phyloP scores from a whole-genome alignment of 495 filamentous ascomycete genomes.

The Neurospora sp. region DNA sequence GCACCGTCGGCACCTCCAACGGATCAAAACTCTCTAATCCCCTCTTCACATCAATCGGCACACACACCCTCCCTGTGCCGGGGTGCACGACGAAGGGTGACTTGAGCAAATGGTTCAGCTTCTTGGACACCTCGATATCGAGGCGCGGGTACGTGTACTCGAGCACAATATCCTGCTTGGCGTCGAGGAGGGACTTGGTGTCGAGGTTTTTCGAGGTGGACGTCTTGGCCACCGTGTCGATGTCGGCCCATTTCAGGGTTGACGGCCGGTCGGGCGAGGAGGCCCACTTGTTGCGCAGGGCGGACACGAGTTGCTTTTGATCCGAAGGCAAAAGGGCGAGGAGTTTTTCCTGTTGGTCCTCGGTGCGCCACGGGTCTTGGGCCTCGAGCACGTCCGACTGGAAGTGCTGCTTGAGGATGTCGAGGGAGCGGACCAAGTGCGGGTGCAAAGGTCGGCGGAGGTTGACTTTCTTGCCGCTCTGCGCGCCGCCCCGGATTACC shows the following conservation, averaged over 20 bases:
- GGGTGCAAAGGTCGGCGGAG: constrained; percentile 80
- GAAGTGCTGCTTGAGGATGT: constrained; percentile 69
- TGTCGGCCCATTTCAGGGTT: constrained; percentile 81
- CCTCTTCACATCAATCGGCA: constrained; percentile 65
- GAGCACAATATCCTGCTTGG: constrained; percentile 86
- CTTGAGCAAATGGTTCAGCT: constrained; percentile 94
- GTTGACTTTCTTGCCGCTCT: constrained; percentile 82
- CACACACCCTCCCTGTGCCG: constrained; percentile 85
- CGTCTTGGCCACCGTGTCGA: constrained; percentile 70
- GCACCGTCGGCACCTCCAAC: constrained; percentile 75
- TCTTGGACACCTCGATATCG: constrained; percentile 92
- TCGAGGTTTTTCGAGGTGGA: constrained; percentile 53
- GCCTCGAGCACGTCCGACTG: constrained; percentile 64
- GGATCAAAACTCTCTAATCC: constrained; percentile 75
- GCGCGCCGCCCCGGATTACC: constrained; percentile 69
- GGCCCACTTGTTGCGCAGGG: constrained; percentile 83
- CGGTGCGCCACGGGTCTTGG: constrained; percentile 74
- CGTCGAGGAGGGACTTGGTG: constrained; percentile 59
- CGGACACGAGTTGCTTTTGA: constrained; percentile 59
- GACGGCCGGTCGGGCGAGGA: constrained; percentile 62
- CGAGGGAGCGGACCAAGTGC: constrained; percentile 76
- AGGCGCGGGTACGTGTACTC: constrained; percentile 98
- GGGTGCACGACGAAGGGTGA: constrained; percentile 94
- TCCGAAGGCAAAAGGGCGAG: constrained; percentile 57
- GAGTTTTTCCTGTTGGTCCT: constrained; percentile 59